A percentile compares a stretch with the other conserved stretches of the same genome.
Evolutionary conservation across 768 basidiomycete genomes (phyloP).

Genomic region (Mrakia frigida): DNA sequence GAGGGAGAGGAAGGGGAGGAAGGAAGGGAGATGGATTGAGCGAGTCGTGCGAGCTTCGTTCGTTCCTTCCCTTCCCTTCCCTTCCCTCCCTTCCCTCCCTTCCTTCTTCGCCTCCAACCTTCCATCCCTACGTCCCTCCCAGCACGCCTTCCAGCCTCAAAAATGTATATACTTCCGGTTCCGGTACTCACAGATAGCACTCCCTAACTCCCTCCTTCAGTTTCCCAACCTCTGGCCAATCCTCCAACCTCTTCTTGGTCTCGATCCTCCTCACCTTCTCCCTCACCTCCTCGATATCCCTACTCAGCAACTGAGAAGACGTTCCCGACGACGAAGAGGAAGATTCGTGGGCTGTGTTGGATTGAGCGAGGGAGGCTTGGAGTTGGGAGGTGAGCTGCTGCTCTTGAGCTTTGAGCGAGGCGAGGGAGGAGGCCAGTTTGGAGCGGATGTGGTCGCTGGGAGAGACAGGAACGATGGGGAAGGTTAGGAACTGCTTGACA

Average conservation of each 20-base stretch:
- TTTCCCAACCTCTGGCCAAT: slow-evolving; percentile 38
- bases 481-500: no score
- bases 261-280: slow-evolving; percentile 43
- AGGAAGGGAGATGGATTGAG: neutral
- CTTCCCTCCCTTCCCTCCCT: no score
- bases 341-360: slow-evolving; percentile 28
- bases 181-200: slow-evolving; percentile 44
- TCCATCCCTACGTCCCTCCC: no score
- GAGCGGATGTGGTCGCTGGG: slow-evolving; percentile 42
- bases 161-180: no score
- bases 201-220: slow-evolving; percentile 40
- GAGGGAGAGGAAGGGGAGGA: no score
- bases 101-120: no score
- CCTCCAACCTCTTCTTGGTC: slow-evolving; percentile 36
- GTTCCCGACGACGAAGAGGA: slow-evolving; percentile 36
- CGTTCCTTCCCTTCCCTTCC: no score
- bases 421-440: slow-evolving; percentile 42
- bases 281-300: slow-evolving; percentile 45
- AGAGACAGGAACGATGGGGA: slow-evolving; percentile 29
- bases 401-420: slow-evolving; percentile 45
- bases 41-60: no score
- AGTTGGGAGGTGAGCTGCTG: slow-evolving; percentile 39
- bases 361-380: slow-evolving; percentile 27
- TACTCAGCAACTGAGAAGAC: slow-evolving; percentile 39
- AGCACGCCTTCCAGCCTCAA: no score